Conservation (phyloP, 176 grass and related monocot genomes). For the Areca catechu region DNA sequence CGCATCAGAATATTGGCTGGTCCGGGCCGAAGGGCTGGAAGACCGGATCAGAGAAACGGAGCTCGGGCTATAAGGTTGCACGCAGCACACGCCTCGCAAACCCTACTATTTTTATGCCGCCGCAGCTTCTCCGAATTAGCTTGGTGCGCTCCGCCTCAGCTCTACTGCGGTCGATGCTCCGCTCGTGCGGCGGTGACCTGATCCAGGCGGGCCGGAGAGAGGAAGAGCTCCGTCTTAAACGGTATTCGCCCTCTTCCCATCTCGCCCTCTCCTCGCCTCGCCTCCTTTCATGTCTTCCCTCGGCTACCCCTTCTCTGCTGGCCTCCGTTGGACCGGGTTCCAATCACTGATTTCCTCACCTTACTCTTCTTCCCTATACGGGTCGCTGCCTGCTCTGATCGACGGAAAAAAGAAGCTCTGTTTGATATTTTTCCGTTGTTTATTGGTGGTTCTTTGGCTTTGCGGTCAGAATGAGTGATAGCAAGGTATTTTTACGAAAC, state of each 20-base stretch:
- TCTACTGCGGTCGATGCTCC: too few relatives aligned
- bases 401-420: neutral
- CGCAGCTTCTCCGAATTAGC: too few relatives aligned
- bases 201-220: too few relatives aligned
- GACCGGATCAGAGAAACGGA: too few relatives aligned
- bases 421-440: neutral
- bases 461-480: neutral
- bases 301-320: neutral
- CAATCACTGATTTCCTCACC: neutral
- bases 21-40: too few relatives aligned
- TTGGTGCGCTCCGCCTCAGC: too few relatives aligned
- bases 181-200: too few relatives aligned
- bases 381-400: neutral
- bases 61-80: too few relatives aligned
- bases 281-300: constrained; percentile 7
- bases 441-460: neutral
- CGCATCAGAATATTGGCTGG: too few relatives aligned
- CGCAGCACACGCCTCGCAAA: too few relatives aligned
- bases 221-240: neutral
- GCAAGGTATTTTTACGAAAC: too few relatives aligned
- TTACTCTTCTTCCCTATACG: neutral
- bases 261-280: constrained; percentile 4
- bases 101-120: too few relatives aligned
- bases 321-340: constrained; percentile 7
- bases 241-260: neutral